A percentile compares a stretch with the other conserved stretches of the same genome.
Evolutionary conservation across 768 basidiomycete species (phyloP).

Genomic region (Termitomyces titanicus): DNA sequence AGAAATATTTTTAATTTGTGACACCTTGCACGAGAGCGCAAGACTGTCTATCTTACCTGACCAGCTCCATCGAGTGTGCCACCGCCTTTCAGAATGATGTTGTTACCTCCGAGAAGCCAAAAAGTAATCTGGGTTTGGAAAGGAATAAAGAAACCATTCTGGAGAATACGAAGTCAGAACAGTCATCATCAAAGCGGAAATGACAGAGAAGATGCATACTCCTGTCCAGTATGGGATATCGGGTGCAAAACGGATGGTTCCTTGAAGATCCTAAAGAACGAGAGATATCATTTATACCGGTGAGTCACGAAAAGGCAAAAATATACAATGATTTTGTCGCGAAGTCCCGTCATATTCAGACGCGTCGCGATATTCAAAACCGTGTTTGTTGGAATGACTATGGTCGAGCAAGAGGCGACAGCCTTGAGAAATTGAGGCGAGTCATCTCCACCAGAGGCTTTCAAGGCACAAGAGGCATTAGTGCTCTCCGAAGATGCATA

Average conservation of each 20-base stretch:
- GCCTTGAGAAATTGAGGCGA: conserved; percentile 44
- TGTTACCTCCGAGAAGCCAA: conserved; percentile 52
- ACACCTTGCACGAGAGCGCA: background rate
- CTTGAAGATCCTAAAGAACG: conserved; percentile 34
- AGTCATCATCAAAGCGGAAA: background rate
- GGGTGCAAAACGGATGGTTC: conserved; percentile 47
- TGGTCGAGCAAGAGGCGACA: conserved; percentile 35
- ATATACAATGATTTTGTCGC: conserved; percentile 46
- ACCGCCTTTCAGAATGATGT: conserved; percentile 50
- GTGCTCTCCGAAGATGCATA: conserved; percentile 1
- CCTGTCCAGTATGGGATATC: conserved; percentile 53
- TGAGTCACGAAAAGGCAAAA: background rate
- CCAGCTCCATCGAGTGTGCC: conserved; percentile 65
- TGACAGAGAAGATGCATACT: conserved; percentile 29
- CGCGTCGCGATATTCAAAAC: conserved; percentile 49
- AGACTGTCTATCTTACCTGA: conserved; percentile 35
- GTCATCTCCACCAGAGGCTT: conserved; percentile 47
- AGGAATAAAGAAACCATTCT: conserved; percentile 50
- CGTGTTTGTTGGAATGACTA: conserved; percentile 39
- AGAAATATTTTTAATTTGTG: background rate
- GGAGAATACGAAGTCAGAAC: background rate
- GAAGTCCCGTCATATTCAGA: conserved; percentile 50
- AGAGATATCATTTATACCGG: background rate
- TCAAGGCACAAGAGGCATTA: conserved; percentile 34
- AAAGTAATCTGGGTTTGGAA: conserved; percentile 54